A percentile compares a stretch with the other conserved stretches of the same genome.
Evolutionary conservation across 352 stramenopile genomes (phyloP).

Genomic region (Hyphochytrium catenoides): DNA sequence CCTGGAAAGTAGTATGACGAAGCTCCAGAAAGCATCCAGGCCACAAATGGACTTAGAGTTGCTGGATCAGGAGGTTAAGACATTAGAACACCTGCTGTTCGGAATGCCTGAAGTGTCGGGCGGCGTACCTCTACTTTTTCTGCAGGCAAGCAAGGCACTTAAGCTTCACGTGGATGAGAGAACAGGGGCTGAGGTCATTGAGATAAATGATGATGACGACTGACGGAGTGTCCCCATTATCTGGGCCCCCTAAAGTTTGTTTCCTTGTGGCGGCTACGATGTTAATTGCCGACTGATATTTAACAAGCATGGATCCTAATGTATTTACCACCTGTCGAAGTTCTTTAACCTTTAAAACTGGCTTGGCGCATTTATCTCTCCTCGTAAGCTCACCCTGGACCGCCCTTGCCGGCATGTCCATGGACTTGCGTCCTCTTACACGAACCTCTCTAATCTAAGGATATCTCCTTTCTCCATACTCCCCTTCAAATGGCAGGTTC

Average conservation of each 20-base stretch:
- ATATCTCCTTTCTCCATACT: background rate
- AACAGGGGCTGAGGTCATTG: conserved; percentile 21
- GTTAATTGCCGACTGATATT: background rate
- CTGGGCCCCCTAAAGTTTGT: background rate
- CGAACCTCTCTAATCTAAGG: background rate
- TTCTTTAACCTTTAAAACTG: background rate
- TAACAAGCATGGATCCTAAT: background rate
- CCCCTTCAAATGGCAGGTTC: background rate
- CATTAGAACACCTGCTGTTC: too few relatives aligned
- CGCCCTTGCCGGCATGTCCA: background rate
- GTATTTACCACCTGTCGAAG: background rate
- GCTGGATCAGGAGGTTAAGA: too few relatives aligned
- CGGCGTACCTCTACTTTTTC: conserved; percentile 31
- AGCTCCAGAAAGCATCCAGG: too few relatives aligned
- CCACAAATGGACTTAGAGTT: too few relatives aligned
- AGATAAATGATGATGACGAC: conserved; percentile 3
- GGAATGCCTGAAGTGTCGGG: conserved; percentile 40
- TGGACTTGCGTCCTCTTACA: background rate
- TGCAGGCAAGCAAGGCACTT: conserved; percentile 33
- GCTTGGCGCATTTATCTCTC: background rate
- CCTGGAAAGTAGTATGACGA: too few relatives aligned
- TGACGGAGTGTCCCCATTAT: background rate
- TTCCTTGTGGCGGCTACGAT: background rate
- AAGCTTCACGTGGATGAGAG: conserved; percentile 50
- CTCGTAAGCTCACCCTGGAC: conserved; percentile 1